Conservation (phyloP, 169 alveolate species). For the Plasmodium falciparum region DNA sequence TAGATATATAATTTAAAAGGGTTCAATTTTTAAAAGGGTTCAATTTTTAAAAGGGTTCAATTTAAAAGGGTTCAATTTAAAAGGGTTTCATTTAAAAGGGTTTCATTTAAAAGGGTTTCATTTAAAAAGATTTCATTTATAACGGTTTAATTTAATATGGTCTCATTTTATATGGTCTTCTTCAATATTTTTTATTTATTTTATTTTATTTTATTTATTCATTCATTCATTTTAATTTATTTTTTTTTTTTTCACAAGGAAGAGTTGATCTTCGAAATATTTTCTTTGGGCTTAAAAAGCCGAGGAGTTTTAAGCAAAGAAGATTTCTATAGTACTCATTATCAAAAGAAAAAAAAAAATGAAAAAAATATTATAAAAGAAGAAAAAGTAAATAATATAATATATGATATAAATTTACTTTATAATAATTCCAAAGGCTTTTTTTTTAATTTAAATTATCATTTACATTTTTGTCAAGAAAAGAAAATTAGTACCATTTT, state of each 20-base stretch:
- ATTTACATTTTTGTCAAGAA: slow-evolving; percentile 55
- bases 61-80: neutral
- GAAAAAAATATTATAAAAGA: slow-evolving; percentile 26
- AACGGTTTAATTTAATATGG: too few relatives aligned
- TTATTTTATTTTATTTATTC: too few relatives aligned
- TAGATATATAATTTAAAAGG: neutral
- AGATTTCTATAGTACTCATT: slow-evolving; percentile 57
- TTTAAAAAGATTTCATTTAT: neutral
- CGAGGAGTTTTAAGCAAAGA: slow-evolving; percentile 57
- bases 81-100: too few relatives aligned
- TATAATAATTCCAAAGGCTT: slow-evolving; percentile 32
- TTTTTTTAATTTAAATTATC: slow-evolving; percentile 43
- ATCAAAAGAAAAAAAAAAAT: slow-evolving; percentile 20
- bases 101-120: neutral
- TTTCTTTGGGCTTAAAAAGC: slow-evolving; percentile 61
- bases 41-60: neutral
- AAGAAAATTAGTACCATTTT: slow-evolving; percentile 54
- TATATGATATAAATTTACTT: slow-evolving; percentile 40
- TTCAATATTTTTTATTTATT: too few relatives aligned
- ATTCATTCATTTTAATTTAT: neutral
- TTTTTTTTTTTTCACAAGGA: slow-evolving; percentile 28
- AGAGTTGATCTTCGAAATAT: slow-evolving; percentile 60
- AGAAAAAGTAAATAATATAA: slow-evolving; percentile 25
- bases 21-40: neutral
- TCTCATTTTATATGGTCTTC: too few relatives aligned